Evolutionary conservation across 768 basidiomycete genomes (phyloP).

Genomic region (Mycena crocata): DNA sequence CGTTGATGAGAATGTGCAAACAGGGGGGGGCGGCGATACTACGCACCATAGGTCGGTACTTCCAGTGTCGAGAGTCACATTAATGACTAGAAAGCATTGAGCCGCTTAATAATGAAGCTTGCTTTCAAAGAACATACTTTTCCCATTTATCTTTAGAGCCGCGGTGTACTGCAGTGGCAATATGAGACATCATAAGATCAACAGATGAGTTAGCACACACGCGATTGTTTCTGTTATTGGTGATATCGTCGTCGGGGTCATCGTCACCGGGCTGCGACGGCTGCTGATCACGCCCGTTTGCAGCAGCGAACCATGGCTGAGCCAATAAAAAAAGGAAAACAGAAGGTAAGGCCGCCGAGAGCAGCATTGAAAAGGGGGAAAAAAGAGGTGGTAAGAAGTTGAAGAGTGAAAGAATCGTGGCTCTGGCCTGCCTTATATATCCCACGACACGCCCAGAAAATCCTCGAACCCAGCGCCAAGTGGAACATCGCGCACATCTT

Average conservation of each 20-base stretch:
- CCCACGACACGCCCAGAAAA: too few species aligned
- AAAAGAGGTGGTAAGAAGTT: background rate
- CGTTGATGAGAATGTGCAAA: too few species aligned
- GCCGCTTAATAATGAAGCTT: background rate
- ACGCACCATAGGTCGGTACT: constrained; percentile 22
- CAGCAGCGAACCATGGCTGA: background rate
- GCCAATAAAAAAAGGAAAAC: background rate
- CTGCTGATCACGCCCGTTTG: constrained; percentile 16
- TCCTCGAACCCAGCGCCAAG: too few species aligned
- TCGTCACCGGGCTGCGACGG: background rate
- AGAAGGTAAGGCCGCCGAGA: background rate
- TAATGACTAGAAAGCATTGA: background rate
- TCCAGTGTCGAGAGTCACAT: constrained; percentile 25
- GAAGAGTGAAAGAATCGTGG: too few species aligned
- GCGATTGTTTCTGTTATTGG: background rate
- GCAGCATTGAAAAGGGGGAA: background rate
- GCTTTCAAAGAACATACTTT: background rate
- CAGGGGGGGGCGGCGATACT: too few species aligned
- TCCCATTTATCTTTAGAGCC: background rate
- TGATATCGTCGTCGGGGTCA: constrained; percentile 15
- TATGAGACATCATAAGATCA: background rate
- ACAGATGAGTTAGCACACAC: background rate
- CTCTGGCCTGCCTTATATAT: too few species aligned
- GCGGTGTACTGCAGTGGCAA: constrained; percentile 7
- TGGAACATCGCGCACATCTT: too few species aligned